phyloP scores from a whole-genome alignment of 1,284 basidiomycete genomes.

The Kalmanozyma brasiliensis region DNA sequence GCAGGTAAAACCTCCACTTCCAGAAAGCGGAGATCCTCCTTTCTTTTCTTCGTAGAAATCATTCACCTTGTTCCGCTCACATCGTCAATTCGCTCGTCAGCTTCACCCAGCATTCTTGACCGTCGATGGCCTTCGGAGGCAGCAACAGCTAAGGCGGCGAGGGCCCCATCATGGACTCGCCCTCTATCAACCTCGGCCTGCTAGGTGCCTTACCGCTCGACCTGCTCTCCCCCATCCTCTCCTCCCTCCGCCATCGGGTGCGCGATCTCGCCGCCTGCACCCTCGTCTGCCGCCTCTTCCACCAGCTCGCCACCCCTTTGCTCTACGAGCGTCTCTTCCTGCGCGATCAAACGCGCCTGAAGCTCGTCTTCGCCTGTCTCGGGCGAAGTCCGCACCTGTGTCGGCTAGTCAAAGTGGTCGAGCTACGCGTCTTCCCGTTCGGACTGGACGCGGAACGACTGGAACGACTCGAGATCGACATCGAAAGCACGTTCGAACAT shows the following conservation, averaged over 20 bases:
- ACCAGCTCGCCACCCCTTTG: constrained; percentile 42
- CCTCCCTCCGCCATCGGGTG: constrained; percentile 47
- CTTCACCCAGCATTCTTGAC: neutral
- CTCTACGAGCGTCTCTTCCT: constrained; percentile 63
- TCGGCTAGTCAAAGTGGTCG: constrained; percentile 50
- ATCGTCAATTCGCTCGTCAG: neutral
- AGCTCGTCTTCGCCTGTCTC: constrained; percentile 55
- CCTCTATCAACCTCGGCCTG: constrained; percentile 10
- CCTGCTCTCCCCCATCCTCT: constrained; percentile 51
- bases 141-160: neutral
- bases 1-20: constrained; percentile 21
- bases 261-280: constrained; percentile 56
- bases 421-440: constrained; percentile 63
- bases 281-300: constrained; percentile 42
- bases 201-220: constrained; percentile 55
- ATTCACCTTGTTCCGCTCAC: neutral
- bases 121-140: constrained; percentile 1
- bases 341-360: constrained; percentile 58
- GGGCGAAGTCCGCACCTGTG: constrained; percentile 40
- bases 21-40: neutral
- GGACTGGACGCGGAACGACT: constrained; percentile 58
- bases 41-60: neutral
- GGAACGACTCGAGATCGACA: constrained; percentile 56
- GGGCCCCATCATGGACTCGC: constrained; percentile 14
- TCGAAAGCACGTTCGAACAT: constrained; percentile 39